Evolutionary conservation across 78 protist genomes (phyloP).

Genomic region (Diacronema lutheri): DNA sequence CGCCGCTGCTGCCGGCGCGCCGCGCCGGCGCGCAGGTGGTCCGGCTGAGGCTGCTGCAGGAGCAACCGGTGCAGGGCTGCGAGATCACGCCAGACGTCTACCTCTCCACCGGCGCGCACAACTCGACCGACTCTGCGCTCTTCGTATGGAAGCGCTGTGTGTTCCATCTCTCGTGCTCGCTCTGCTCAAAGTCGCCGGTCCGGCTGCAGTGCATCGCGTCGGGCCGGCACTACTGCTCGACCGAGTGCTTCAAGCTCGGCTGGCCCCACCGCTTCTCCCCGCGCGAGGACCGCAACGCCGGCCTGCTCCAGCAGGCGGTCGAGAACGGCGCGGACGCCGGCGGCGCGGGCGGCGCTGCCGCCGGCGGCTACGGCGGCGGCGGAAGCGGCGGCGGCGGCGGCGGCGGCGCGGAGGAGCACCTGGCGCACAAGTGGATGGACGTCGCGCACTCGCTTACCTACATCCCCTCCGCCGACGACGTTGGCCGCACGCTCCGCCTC

Average conservation of each 20-base stretch:
- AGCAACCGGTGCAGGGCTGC: slow-evolving; percentile 21
- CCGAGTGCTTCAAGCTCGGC: background rate
- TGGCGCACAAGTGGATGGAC: slow-evolving; percentile 15
- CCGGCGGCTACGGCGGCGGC: no score
- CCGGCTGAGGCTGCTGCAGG: background rate
- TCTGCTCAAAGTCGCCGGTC: background rate
- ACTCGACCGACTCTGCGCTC: no score
- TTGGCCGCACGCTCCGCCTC: slow-evolving; percentile 8
- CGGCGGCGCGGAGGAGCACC: no score
- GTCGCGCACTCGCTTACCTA: background rate
- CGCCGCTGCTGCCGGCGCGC: no score
- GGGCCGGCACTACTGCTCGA: background rate
- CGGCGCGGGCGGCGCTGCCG: no score
- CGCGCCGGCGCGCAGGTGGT: no score
- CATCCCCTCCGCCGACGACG: background rate
- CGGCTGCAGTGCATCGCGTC: background rate
- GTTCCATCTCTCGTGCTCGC: background rate
- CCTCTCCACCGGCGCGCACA: background rate
- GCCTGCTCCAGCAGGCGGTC: no score
- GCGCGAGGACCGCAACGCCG: no score
- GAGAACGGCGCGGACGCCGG: no score
- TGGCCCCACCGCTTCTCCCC: background rate
- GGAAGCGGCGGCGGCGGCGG: no score
- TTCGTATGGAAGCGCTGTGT: no score
- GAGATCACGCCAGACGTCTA: background rate